Conservation (phyloP, 1,284 basidiomycete genomes). For the Stygiomarasmius scandens region DNA sequence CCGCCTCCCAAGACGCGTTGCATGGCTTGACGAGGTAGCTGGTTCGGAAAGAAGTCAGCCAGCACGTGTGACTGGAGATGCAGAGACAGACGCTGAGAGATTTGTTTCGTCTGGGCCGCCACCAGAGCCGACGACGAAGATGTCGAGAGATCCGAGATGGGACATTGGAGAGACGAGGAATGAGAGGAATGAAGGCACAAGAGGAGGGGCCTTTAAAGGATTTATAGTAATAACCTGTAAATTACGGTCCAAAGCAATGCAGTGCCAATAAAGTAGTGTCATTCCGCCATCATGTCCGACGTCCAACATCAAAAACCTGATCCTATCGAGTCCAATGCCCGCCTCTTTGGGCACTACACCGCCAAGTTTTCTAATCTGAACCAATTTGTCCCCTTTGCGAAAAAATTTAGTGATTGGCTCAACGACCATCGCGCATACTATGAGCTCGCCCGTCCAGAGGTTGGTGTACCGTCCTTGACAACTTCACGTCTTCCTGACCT, state of each 20-base stretch:
- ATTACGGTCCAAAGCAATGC: too few relatives aligned
- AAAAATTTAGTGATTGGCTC: conserved; percentile 39
- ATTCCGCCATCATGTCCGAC: background rate
- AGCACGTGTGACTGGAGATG: conserved; percentile 14
- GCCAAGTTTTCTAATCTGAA: conserved; percentile 29
- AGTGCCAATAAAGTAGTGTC: too few relatives aligned
- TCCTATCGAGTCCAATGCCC: background rate
- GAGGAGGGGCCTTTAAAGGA: too few relatives aligned
- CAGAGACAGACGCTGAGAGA: conserved; percentile 62
- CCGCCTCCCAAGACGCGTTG: conserved; percentile 62
- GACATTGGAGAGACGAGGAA: conserved; percentile 9
- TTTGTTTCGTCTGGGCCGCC: conserved; percentile 79
- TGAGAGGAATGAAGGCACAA: background rate
- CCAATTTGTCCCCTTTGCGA: conserved; percentile 26
- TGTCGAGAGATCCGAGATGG: conserved; percentile 53
- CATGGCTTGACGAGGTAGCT: conserved; percentile 75
- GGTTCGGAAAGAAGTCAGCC: conserved; percentile 14
- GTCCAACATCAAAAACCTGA: background rate
- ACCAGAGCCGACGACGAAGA: conserved; percentile 70
- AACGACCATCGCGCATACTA: conserved; percentile 43
- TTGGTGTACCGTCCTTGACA: conserved; percentile 18
- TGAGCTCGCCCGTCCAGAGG: conserved; percentile 38
- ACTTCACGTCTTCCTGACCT: background rate
- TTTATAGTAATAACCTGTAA: too few relatives aligned
- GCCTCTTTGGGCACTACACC: background rate